Percentiles rank a stretch among this genome's conserved stretches.
Evolutionary conservation across 1,139 yeast genomes (phyloP).

Genomic region (Pichia sp.): DNA sequence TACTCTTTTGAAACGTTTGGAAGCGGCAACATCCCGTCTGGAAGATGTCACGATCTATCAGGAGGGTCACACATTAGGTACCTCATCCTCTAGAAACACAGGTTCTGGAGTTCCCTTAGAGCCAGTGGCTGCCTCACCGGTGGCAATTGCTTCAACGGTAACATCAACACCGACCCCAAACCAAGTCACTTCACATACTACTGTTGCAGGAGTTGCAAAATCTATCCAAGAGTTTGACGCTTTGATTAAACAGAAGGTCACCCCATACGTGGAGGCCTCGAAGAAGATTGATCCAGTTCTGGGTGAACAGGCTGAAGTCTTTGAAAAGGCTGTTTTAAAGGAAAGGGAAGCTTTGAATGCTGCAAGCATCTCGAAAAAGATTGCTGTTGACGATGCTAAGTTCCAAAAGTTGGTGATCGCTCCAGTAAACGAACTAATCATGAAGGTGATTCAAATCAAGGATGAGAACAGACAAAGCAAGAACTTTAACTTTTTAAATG

Average conservation of each 20-base stretch:
- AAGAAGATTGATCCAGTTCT: slow-evolving; percentile 59
- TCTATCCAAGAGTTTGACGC: slow-evolving; percentile 51
- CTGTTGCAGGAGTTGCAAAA: slow-evolving; percentile 35
- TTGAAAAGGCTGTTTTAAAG: slow-evolving; percentile 56
- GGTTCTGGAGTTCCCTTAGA: background rate
- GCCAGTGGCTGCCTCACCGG: slow-evolving; percentile 9
- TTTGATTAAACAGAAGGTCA: slow-evolving; percentile 49
- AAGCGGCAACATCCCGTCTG: slow-evolving; percentile 88
- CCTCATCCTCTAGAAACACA: background rate
- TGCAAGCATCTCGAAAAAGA: slow-evolving; percentile 61
- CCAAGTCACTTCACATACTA: slow-evolving; percentile 20
- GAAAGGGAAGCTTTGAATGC: slow-evolving; percentile 57
- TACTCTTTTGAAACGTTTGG: slow-evolving; percentile 74
- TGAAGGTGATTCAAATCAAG: slow-evolving; percentile 57
- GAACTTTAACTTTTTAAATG: slow-evolving; percentile 66
- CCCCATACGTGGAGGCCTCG: slow-evolving; percentile 60
- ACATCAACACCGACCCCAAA: no score
- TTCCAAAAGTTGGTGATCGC: slow-evolving; percentile 51
- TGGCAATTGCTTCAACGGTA: slow-evolving; percentile 14
- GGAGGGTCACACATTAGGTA: slow-evolving; percentile 40
- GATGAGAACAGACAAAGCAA: slow-evolving; percentile 71
- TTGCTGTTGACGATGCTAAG: slow-evolving; percentile 51
- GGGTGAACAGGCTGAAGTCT: slow-evolving; percentile 52
- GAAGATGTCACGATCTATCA: slow-evolving; percentile 85
- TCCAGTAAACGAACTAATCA: slow-evolving; percentile 65